Evolutionary conservation across 2,329 filamentous ascomycete species (phyloP).

Genomic region (Davidsoniella virescens): DNA sequence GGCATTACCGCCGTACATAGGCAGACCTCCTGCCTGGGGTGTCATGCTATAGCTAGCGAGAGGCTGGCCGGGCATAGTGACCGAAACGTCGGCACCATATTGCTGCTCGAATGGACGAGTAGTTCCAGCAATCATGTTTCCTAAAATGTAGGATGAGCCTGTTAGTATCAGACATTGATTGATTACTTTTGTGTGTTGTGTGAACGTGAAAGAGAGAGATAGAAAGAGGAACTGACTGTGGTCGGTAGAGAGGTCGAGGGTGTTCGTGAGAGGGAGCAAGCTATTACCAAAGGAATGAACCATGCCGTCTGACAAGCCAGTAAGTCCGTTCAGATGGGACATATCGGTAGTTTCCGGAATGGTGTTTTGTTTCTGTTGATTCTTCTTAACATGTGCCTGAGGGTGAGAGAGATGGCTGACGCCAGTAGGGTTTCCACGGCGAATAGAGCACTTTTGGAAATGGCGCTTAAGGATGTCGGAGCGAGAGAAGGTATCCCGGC

Average conservation of each 20-base stretch:
- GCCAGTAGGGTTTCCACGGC: conserved; percentile 87
- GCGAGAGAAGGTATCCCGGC: conserved; percentile 93
- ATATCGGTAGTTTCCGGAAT: conserved; percentile 36
- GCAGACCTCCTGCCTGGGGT: conserved; percentile 40
- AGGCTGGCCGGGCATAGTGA: conserved; percentile 49
- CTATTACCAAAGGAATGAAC: conserved; percentile 35
- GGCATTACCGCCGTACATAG: conserved; percentile 43
- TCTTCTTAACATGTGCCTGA: conserved; percentile 74
- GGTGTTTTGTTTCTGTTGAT: conserved; percentile 39
- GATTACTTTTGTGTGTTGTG: conserved; percentile 1
- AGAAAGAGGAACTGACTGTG: conserved; percentile 34
- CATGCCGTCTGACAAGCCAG: conserved; percentile 41
- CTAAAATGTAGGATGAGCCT: conserved; percentile 13
- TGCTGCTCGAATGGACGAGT: conserved; percentile 31
- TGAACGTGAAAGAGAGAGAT: neutral
- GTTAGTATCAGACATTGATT: conserved; percentile 16
- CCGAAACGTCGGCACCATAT: conserved; percentile 41
- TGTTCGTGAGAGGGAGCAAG: conserved; percentile 39
- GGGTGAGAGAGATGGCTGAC: conserved; percentile 89
- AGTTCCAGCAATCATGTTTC: conserved; percentile 31
- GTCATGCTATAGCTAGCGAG: conserved; percentile 47
- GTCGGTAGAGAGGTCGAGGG: conserved; percentile 43
- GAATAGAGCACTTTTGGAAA: conserved; percentile 97
- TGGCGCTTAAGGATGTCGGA: conserved; percentile 98
- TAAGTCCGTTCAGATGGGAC: conserved; percentile 44